Evolutionary conservation across 768 basidiomycete species (phyloP).

Genomic region (Daedaleopsis sinensis): DNA sequence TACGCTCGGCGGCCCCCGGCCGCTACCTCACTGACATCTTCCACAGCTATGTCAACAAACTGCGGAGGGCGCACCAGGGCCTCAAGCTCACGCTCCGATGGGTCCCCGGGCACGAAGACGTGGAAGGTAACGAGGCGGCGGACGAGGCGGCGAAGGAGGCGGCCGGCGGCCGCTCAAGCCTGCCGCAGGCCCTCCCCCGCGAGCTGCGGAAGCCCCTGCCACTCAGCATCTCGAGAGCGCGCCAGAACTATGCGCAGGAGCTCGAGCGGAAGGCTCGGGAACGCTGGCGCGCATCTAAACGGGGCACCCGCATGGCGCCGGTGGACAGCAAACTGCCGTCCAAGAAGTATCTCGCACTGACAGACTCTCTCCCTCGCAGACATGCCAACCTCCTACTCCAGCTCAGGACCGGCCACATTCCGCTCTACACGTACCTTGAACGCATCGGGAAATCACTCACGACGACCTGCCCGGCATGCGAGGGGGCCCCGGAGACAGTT

Average conservation of each 20-base stretch:
- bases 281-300: neutral
- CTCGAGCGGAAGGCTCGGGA: constrained; percentile 24
- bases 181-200: no score
- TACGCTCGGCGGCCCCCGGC: neutral
- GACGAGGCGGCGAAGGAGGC: constrained; percentile 20
- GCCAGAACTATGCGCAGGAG: no score
- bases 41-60: neutral
- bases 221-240: no score
- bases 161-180: constrained; percentile 14
- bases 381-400: constrained; percentile 28
- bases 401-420: constrained; percentile 35
- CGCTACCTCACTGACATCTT: constrained; percentile 10
- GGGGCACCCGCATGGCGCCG: neutral
- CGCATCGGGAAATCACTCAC: constrained; percentile 21
- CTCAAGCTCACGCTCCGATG: no score
- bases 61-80: constrained; percentile 7
- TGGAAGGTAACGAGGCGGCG: neutral
- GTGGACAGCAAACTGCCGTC: neutral
- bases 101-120: constrained; percentile 20
- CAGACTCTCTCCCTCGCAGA: neutral
- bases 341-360: neutral
- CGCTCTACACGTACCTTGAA: constrained; percentile 32
- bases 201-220: no score
- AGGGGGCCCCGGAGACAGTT: constrained; percentile 13
- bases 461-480: constrained; percentile 17